A percentile compares a stretch with the other conserved stretches of the same genome.
Conservation (phyloP, 768 basidiomycete genomes). For the Lactarius deliciosus region DNA sequence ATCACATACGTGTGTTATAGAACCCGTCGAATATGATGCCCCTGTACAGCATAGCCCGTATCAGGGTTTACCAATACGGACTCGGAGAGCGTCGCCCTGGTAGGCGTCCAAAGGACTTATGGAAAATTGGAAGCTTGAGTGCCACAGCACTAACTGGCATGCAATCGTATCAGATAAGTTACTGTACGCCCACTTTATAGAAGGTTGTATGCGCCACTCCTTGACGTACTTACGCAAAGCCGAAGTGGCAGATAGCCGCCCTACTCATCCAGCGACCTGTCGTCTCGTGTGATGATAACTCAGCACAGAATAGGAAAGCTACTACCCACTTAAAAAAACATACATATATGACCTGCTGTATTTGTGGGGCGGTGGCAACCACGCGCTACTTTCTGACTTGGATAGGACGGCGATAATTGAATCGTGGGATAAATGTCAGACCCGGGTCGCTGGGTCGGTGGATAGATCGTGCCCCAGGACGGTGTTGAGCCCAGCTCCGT, state of each 20-base stretch:
- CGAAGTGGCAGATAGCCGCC: neutral
- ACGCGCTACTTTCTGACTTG: neutral
- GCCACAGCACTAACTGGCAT: neutral
- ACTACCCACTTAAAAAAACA: neutral
- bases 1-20: neutral
- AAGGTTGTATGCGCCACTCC: neutral
- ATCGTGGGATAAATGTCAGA: neutral
- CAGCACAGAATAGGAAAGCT: too few relatives aligned
- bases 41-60: neutral
- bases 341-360: neutral
- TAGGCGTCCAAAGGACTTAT: neutral
- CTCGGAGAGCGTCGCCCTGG: neutral
- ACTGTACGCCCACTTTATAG: neutral
- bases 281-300: neutral
- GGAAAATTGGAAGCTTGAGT: neutral
- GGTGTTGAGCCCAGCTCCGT: neutral
- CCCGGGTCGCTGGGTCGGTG: neutral
- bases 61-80: neutral
- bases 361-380: neutral
- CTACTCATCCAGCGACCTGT: neutral
- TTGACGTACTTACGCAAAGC: neutral
- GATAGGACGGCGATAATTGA: neutral
- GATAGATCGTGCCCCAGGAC: neutral
- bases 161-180: neutral
- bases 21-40: neutral